Conservation (phyloP, 2,329 filamentous ascomycete genomes). For the Periglandula ipomoeae region DNA sequence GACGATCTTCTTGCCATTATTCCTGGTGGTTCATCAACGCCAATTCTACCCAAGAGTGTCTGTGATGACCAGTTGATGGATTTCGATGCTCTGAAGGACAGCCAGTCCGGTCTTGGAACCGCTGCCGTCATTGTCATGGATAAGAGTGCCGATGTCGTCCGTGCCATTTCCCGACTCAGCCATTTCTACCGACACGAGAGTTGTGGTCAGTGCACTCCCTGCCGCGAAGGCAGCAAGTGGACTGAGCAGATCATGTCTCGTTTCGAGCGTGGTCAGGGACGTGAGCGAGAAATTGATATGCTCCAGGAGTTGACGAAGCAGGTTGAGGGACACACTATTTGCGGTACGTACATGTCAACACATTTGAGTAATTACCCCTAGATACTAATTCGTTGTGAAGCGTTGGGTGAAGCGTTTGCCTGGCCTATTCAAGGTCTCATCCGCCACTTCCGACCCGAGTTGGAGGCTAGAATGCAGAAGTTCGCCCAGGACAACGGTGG, state of each 20-base stretch:
- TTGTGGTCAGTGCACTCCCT: slow-evolving; percentile 98
- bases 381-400: slow-evolving; percentile 27
- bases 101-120: slow-evolving; percentile 91
- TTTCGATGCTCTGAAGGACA: slow-evolving; percentile 97
- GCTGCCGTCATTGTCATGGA: slow-evolving; percentile 99
- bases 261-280: slow-evolving; percentile 84
- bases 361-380: no score
- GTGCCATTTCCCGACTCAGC: slow-evolving; percentile 83
- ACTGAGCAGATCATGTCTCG: slow-evolving; percentile 98
- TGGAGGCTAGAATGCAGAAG: slow-evolving; percentile 82
- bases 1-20: slow-evolving; percentile 95
- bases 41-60: slow-evolving; percentile 79
- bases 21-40: slow-evolving; percentile 92
- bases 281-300: slow-evolving; percentile 96
- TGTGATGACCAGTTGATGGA: slow-evolving; percentile 98
- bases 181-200: slow-evolving; percentile 99
- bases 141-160: slow-evolving; percentile 92
- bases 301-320: slow-evolving; percentile 98
- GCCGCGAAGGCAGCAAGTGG: slow-evolving; percentile 98
- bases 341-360: slow-evolving; percentile 67
- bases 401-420: slow-evolving; percentile 92
- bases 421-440: slow-evolving; percentile 98
- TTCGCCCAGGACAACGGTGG: slow-evolving; percentile 67
- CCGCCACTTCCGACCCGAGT: slow-evolving; percentile 92
- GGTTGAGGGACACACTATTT: slow-evolving; percentile 98